A percentile compares a stretch with the other conserved stretches of the same genome.
Evolutionary conservation across 257 asterid genomes (phyloP).

Genomic region (Jaltomata sinuosa): DNA sequence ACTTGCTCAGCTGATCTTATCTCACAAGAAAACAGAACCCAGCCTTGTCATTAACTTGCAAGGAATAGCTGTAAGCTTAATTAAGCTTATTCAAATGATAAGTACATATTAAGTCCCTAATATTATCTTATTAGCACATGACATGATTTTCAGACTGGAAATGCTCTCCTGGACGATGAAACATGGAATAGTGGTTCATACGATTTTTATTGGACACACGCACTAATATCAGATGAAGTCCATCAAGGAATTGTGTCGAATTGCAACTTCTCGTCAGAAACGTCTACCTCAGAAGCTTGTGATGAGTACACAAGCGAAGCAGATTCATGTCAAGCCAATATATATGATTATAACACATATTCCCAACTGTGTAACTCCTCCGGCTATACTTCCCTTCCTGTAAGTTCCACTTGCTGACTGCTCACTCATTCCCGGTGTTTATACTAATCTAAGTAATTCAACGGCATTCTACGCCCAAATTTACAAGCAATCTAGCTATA

Average conservation of each 20-base stretch:
- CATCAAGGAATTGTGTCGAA: slow-evolving; percentile 24
- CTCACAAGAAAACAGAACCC: not conserved
- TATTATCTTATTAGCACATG: not conserved
- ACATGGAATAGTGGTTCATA: slow-evolving; percentile 18
- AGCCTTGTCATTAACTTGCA: slow-evolving; percentile 5
- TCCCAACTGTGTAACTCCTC: slow-evolving; percentile 38
- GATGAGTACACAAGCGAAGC: slow-evolving; percentile 5
- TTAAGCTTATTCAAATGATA: not conserved
- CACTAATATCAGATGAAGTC: slow-evolving; percentile 59
- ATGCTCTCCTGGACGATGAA: slow-evolving; percentile 32
- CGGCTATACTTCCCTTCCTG: not conserved
- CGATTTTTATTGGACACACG: slow-evolving; percentile 49
- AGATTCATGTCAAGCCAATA: not conserved
- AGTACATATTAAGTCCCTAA: not conserved
- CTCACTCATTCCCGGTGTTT: not conserved
- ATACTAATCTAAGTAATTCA: not conserved
- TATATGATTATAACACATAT: slow-evolving; percentile 33
- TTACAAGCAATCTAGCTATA: not conserved
- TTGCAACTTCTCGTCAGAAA: slow-evolving; percentile 33
- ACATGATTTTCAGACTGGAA: slow-evolving; percentile 46
- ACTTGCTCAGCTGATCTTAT: slow-evolving; percentile 7
- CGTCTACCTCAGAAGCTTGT: slow-evolving; percentile 14
- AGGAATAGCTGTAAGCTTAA: slow-evolving; percentile 7
- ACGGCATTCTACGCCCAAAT: not conserved
- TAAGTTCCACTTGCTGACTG: not conserved